Percentiles rank a stretch among this genome's conserved stretches.
These are phyloP conservation scores for Chlamydomonas eustigma DNA, from an alignment of 139 green algal genomes.

Conservation along the genomic window DNA sequence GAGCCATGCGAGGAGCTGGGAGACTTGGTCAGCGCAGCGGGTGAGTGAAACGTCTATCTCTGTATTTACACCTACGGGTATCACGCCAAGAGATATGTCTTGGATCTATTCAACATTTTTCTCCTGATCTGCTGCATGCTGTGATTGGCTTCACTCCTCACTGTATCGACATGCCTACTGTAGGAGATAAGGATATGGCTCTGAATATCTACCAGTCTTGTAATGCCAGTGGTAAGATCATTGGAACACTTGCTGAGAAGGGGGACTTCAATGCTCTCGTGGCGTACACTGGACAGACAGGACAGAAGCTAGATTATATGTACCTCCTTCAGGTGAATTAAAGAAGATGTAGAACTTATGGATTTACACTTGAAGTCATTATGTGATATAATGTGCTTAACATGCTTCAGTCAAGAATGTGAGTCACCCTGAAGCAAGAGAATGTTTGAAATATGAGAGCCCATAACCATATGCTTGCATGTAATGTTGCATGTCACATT, in stretches of 20 bases:
- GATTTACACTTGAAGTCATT: no score
- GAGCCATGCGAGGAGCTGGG: slow-evolving; percentile 87
- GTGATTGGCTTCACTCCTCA: no score
- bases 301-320: slow-evolving; percentile 93
- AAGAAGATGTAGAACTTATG: not conserved
- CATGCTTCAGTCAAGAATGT: not conserved
- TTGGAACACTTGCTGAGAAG: slow-evolving; percentile 84
- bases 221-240: slow-evolving; percentile 51
- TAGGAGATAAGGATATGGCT: slow-evolving; percentile 86
- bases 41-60: not conserved
- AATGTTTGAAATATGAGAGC: no score
- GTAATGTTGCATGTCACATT: no score
- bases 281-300: slow-evolving; percentile 67
- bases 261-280: slow-evolving; percentile 91
- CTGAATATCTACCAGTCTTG: slow-evolving; percentile 85
- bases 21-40: slow-evolving; percentile 76
- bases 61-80: no score
- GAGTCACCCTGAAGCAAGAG: not conserved
- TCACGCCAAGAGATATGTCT: no score
- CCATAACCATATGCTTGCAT: no score
- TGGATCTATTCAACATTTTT: no score
- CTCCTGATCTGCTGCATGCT: no score
- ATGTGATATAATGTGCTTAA: not conserved
- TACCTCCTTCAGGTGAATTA: slow-evolving; percentile 75
- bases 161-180: no score